A percentile compares a stretch with the other conserved stretches of the same genome.
These are phyloP conservation scores for Suhomyces wounanorum DNA, from an alignment of 1,139 yeast species.

Conservation along the genomic window DNA sequence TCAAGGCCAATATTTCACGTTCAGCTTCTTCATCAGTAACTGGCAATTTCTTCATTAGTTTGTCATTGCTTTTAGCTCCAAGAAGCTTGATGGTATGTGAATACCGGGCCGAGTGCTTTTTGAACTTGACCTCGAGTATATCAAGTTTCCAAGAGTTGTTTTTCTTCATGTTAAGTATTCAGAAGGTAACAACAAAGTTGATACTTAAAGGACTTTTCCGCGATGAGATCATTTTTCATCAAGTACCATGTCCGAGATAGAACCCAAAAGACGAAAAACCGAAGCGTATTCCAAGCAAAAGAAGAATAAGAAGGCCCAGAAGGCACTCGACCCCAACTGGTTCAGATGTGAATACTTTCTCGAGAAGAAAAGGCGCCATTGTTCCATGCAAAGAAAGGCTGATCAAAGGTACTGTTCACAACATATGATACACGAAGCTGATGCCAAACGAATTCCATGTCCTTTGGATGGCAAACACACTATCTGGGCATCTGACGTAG, in stretches of 20 bases:
- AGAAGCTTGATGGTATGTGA: constrained; percentile 53
- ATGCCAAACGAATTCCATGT: constrained; percentile 59
- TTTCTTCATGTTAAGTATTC: constrained; percentile 12
- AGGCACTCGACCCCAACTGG: not conserved
- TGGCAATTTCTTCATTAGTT: constrained; percentile 47
- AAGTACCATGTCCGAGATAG: constrained; percentile 8
- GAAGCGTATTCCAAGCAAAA: constrained; percentile 1
- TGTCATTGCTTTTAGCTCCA: constrained; percentile 47
- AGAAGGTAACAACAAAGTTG: not conserved
- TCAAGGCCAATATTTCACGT: constrained; percentile 45
- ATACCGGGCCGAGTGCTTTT: constrained; percentile 51
- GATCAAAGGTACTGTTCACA: constrained; percentile 62
- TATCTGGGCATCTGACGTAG: constrained; percentile 61
- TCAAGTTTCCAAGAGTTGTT: constrained; percentile 48
- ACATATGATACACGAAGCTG: constrained; percentile 40
- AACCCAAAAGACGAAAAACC: constrained; percentile 19
- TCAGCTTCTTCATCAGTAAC: constrained; percentile 43
- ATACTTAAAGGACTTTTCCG: not conserved
- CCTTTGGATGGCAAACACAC: constrained; percentile 78
- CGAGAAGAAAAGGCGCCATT: constrained; percentile 51
- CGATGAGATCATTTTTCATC: constrained; percentile 11
- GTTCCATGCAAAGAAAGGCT: constrained; percentile 62
- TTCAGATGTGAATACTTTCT: constrained; percentile 50
- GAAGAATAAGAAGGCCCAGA: constrained; percentile 1
- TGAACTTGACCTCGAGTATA: constrained; percentile 51